Conservation (phyloP, 2,329 filamentous ascomycete genomes). For the Aspergillus tamarii region DNA sequence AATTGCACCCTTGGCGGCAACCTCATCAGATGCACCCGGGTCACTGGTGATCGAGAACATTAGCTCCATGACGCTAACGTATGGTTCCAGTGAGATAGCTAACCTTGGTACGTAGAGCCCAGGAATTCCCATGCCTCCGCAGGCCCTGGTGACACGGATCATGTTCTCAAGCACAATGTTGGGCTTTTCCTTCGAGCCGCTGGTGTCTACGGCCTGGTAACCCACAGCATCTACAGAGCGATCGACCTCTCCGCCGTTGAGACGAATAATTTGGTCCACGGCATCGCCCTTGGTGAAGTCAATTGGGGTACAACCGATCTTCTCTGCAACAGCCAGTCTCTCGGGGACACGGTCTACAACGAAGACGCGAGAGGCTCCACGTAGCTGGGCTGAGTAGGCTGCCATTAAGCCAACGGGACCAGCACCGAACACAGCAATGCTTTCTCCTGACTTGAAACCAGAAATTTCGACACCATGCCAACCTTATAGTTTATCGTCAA, state of each 20-base stretch:
- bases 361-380: slow-evolving; percentile 64
- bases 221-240: slow-evolving; percentile 68
- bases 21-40: slow-evolving; percentile 65
- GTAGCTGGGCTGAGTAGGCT: slow-evolving; percentile 63
- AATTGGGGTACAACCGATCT: slow-evolving; percentile 64
- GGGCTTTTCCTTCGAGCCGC: slow-evolving; percentile 63
- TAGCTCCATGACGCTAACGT: not conserved
- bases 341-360: slow-evolving; percentile 67
- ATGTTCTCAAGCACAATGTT: slow-evolving; percentile 54
- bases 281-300: slow-evolving; percentile 60
- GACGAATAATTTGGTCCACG: slow-evolving; percentile 63
- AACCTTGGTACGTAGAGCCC: slow-evolving; percentile 55
- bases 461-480: slow-evolving; percentile 46
- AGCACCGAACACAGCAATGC: slow-evolving; percentile 66
- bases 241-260: slow-evolving; percentile 65
- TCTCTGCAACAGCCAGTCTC: slow-evolving; percentile 60
- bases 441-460: slow-evolving; percentile 64
- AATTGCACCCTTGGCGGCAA: slow-evolving; percentile 65
- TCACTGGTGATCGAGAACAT: slow-evolving; percentile 40
- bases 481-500: slow-evolving; percentile 12
- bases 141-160: slow-evolving; percentile 64
- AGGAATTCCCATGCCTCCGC: slow-evolving; percentile 64
- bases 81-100: not conserved
- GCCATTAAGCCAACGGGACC: slow-evolving; percentile 69
- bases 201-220: slow-evolving; percentile 63